Base-by-base conservation (phyloP, 805 yeast species). In the Schwanniomyces occidentalis region DNA sequence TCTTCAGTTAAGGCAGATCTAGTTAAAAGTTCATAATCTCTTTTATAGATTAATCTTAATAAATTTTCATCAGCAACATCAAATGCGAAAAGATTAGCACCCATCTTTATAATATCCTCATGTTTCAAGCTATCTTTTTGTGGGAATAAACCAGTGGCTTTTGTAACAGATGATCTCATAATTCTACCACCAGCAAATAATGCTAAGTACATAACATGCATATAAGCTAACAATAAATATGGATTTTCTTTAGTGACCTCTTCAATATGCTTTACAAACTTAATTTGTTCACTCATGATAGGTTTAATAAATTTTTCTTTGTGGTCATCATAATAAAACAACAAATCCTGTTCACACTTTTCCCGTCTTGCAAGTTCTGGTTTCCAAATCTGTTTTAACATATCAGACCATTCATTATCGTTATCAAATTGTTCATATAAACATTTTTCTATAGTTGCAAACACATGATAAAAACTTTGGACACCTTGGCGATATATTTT, bases 131-230 rank as follows among this genome's bases (percentile, higher is more conserved):
- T 87, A 35, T 76, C 76, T 30, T 81, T 75, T 46, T 81, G 80
- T 7, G 95, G 95, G 71, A 85, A 84, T 37, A 85, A 59, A 2
- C 89, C 86, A 5, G 82, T 63, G 16, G 88, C 81, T 49, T 73
- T 76, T 32, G 80, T 67, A 18, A 86, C 60, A 12, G 80, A 75
- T 0, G 89, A 79, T 40, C 82, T 66, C 77, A 87, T 72, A 21
- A 86, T 69, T 43, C 80, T 70, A 12, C 95, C 95, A 32, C 95
- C 95, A 2, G 95, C 95, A 64, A 86, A 86, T 32, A 86, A 71
- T 0, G 93, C 95, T 52, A 86, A 63, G 60, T 86, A 86, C 78
- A 86, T 73, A 30, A 85, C 93, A 55, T 86, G 95, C 65, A 87
- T 77, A 58, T 86, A 86, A 4, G 95, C 93, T 30, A 86, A 65